phyloP scores from a whole-genome alignment of 352 stramenopile genomes.

The Pythium monospermum region DNA sequence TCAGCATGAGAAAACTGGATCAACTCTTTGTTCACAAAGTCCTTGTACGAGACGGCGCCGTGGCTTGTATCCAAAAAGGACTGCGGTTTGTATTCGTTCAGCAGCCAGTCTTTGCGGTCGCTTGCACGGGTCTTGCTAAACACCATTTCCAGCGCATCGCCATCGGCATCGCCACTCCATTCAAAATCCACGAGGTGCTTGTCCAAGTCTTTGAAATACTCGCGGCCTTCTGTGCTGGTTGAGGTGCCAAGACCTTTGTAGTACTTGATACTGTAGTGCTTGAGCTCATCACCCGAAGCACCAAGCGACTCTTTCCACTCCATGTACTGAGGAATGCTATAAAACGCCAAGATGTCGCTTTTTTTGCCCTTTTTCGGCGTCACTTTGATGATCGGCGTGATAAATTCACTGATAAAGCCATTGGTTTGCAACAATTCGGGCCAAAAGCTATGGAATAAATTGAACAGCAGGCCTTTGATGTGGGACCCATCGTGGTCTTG shows the following conservation, averaged over 20 bases:
- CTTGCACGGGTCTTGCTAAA: constrained; percentile 96
- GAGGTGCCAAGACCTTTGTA: constrained; percentile 99
- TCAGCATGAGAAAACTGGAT: constrained; percentile 98
- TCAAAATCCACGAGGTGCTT: constrained; percentile 93
- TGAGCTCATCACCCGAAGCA: constrained; percentile 39
- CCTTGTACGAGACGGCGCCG: constrained; percentile 88
- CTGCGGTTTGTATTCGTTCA: constrained; percentile 79
- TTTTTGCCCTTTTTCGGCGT: constrained; percentile 76
- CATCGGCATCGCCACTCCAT: constrained; percentile 63
- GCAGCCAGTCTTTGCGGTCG: constrained; percentile 96
- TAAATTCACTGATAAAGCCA: constrained; percentile 98
- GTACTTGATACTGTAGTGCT: constrained; percentile 98
- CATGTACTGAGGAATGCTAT: constrained; percentile 96
- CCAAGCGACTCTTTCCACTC: constrained; percentile 89
- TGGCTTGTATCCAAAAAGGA: constrained; percentile 93
- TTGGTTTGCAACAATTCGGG: constrained; percentile 92
- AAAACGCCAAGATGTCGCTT: constrained; percentile 87
- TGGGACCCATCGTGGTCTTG: constrained; percentile 99
- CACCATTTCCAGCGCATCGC: constrained; percentile 97
- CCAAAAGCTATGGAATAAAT: constrained; percentile 99
- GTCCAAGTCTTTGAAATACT: constrained; percentile 97
- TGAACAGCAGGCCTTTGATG: constrained; percentile 99
- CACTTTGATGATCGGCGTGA: constrained; percentile 99
- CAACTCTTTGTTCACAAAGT: constrained; percentile 99
- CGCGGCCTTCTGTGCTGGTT: constrained; percentile 95